A percentile compares a stretch with the other conserved stretches of the same genome.
Evolutionary conservation across 2,329 filamentous ascomycete species (phyloP).

Genomic region (Phialophora verrucosa): DNA sequence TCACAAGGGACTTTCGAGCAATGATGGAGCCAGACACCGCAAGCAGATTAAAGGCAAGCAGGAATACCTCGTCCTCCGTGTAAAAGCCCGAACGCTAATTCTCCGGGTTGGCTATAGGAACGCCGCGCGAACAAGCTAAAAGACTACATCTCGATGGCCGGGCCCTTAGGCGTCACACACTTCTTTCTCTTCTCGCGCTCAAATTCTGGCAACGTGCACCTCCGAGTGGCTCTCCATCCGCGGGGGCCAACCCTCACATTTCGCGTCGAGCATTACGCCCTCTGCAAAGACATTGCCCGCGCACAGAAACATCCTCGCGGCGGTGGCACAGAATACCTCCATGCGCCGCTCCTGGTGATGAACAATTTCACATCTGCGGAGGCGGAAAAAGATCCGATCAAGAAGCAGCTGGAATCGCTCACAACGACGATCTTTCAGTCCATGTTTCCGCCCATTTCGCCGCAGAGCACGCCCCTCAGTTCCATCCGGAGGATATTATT

Average conservation of each 20-base stretch:
- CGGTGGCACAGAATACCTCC: slow-evolving; percentile 82
- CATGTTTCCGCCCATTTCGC: slow-evolving; percentile 93
- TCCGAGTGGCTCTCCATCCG: slow-evolving; percentile 85
- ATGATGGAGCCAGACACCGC: slow-evolving; percentile 98
- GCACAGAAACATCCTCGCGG: slow-evolving; percentile 82
- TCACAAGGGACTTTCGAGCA: slow-evolving; percentile 85
- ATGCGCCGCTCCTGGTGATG: slow-evolving; percentile 92
- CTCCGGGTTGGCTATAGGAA: slow-evolving; percentile 58
- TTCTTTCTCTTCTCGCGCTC: slow-evolving; percentile 92
- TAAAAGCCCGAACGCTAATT: slow-evolving; percentile 10
- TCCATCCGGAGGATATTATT: slow-evolving; percentile 92
- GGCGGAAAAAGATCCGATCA: slow-evolving; percentile 69
- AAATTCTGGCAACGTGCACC: slow-evolving; percentile 85
- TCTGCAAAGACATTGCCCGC: slow-evolving; percentile 87
- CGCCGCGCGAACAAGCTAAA: slow-evolving; percentile 83
- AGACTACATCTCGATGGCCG: slow-evolving; percentile 95
- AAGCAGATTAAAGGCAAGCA: slow-evolving; percentile 71
- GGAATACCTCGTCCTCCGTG: background rate
- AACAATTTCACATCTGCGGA: slow-evolving; percentile 84
- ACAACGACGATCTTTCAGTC: slow-evolving; percentile 95
- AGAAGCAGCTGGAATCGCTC: slow-evolving; percentile 90
- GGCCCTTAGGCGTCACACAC: slow-evolving; percentile 90
- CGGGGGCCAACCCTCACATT: slow-evolving; percentile 93
- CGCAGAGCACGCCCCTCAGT: slow-evolving; percentile 83
- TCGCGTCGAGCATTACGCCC: slow-evolving; percentile 89